Evolutionary conservation across 2,329 filamentous ascomycete species (phyloP).

Genomic region (Fusarium bulbicola): DNA sequence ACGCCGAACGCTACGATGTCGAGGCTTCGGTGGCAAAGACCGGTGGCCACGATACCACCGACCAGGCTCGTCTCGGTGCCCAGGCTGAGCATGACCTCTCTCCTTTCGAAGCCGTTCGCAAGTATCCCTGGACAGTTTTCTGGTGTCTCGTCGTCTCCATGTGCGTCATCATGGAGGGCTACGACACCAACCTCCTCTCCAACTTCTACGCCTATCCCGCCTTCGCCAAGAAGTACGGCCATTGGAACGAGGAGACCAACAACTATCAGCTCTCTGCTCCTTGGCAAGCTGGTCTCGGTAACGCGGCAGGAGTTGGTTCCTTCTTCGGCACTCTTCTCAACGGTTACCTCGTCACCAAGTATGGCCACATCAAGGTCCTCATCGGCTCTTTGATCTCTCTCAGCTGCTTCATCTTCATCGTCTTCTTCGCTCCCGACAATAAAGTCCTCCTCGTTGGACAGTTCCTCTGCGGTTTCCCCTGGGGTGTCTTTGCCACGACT

Average conservation of each 20-base stretch:
- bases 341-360: constrained; percentile 55
- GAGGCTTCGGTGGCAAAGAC: constrained; percentile 2
- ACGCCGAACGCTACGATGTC: constrained; percentile 16
- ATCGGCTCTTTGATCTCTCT: constrained; percentile 52
- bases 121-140: constrained; percentile 49
- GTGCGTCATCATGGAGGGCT: constrained; percentile 56
- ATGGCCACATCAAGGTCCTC: constrained; percentile 56
- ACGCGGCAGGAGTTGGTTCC: constrained; percentile 55
- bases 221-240: constrained; percentile 43
- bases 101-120: constrained; percentile 40
- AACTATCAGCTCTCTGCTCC: constrained; percentile 53
- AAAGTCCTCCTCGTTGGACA: constrained; percentile 53
- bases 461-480: constrained; percentile 57
- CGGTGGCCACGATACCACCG: constrained; percentile 9
- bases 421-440: constrained; percentile 55
- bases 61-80: constrained; percentile 22
- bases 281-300: constrained; percentile 61
- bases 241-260: constrained; percentile 37
- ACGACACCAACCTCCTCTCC: constrained; percentile 48
- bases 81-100: constrained; percentile 41
- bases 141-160: constrained; percentile 50
- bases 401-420: constrained; percentile 55
- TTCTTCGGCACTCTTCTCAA: constrained; percentile 60
- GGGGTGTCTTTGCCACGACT: constrained; percentile 56
- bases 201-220: constrained; percentile 51